Percentiles rank a stretch among this genome's conserved stretches.
phyloP scores from a whole-genome alignment of 768 basidiomycete species.

The Boletus tomentosulus region DNA sequence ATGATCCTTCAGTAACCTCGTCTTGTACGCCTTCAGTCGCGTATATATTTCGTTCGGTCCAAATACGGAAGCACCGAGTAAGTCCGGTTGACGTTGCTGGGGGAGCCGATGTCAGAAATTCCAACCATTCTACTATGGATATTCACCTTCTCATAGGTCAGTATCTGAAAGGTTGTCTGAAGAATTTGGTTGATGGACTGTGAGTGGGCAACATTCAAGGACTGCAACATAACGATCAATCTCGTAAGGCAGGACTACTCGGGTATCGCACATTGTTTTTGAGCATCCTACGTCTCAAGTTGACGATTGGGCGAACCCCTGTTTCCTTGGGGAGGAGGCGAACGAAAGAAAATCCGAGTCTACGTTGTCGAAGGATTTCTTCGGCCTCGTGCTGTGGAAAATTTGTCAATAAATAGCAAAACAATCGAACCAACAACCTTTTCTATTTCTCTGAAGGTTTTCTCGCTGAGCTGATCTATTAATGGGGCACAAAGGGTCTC shows the following conservation, averaged over 20 bases:
- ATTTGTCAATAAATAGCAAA: background rate
- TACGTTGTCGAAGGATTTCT: constrained; percentile 65
- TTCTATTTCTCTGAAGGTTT: constrained; percentile 67
- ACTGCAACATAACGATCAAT: constrained; percentile 23
- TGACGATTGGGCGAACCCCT: constrained; percentile 93
- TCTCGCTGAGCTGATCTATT: constrained; percentile 63
- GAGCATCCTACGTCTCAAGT: constrained; percentile 58
- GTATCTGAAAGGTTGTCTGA: constrained; percentile 77
- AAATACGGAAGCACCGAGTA: constrained; percentile 80
- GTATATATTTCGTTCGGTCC: constrained; percentile 78
- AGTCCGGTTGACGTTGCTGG: constrained; percentile 57
- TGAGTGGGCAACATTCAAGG: constrained; percentile 26
- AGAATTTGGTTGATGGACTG: constrained; percentile 87
- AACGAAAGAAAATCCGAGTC: constrained; percentile 79
- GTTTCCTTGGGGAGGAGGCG: constrained; percentile 91
- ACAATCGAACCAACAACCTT: constrained; percentile 40
- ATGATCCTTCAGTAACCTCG: constrained; percentile 35
- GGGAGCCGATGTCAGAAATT: background rate
- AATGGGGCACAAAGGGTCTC: constrained; percentile 75
- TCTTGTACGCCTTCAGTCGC: constrained; percentile 70
- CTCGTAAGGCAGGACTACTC: background rate
- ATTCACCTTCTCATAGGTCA: constrained; percentile 81
- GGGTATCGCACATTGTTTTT: constrained; percentile 27
- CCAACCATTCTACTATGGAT: background rate
- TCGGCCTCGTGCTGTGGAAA: constrained; percentile 53